Conservation (phyloP, 345 rosid genomes). For the Bruguiera sexangula region DNA sequence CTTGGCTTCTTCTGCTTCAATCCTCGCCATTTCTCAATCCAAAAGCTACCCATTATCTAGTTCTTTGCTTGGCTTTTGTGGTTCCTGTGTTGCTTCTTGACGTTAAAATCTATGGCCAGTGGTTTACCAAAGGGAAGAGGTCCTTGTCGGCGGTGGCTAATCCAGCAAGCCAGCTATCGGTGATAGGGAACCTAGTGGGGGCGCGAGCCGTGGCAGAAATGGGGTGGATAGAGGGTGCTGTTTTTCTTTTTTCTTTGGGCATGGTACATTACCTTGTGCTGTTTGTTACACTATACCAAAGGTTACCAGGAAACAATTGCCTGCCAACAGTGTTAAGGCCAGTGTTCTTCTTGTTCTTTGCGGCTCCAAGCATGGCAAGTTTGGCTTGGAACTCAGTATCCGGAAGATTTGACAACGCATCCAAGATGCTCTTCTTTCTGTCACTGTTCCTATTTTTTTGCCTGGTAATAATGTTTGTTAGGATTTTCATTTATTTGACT, state of each 20-base stretch:
- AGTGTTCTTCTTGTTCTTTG: constrained; percentile 30
- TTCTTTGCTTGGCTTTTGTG: constrained; percentile 17
- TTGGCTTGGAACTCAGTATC: constrained; percentile 30
- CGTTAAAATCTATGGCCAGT: constrained; percentile 32
- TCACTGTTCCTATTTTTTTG: constrained; percentile 27
- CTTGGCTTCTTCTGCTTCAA: constrained; percentile 28
- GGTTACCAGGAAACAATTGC: constrained; percentile 14
- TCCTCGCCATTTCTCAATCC: constrained; percentile 19
- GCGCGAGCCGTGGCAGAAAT: constrained; percentile 27
- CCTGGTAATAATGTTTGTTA: constrained; percentile 2
- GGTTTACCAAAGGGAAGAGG: constrained; percentile 35
- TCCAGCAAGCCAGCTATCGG: constrained; percentile 28
- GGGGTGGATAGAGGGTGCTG: constrained; percentile 27
- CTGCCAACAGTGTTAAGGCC: constrained; percentile 26
- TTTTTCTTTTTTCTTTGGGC: constrained; percentile 26
- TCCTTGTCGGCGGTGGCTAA: constrained; percentile 25
- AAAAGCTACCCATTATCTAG: neutral
- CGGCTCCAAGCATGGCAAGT: constrained; percentile 28
- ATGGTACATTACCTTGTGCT: constrained; percentile 29
- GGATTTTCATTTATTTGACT: neutral
- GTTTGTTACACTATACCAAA: constrained; percentile 29
- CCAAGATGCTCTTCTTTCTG: constrained; percentile 32
- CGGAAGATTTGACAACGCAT: constrained; percentile 20
- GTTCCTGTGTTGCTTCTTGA: constrained; percentile 23
- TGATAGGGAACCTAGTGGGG: constrained; percentile 30